A percentile compares a stretch with the other conserved stretches of the same genome.
Evolutionary conservation across 441 rosid genomes (phyloP).

Genomic region (Gossypium schwendimanii): DNA sequence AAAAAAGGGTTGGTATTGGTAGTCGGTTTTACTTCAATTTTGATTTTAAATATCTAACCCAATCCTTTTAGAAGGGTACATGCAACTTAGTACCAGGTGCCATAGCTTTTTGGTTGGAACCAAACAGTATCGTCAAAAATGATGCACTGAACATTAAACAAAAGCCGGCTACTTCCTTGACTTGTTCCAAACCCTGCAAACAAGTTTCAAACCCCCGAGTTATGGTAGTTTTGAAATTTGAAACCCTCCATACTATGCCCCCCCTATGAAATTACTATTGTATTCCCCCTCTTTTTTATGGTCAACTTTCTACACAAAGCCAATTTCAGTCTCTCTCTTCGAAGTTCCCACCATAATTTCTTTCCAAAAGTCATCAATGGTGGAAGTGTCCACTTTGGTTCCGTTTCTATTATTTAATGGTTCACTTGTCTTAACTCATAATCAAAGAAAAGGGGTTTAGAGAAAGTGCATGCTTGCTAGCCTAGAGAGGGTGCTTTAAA

Average conservation of each 20-base stretch:
- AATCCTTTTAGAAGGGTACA: neutral
- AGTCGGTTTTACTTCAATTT: neutral
- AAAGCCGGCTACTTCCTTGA: neutral
- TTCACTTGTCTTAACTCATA: neutral
- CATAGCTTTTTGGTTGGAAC: neutral
- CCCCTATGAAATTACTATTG: neutral
- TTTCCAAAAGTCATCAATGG: conserved; percentile 5
- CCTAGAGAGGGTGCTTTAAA: neutral
- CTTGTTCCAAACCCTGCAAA: neutral
- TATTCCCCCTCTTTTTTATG: neutral
- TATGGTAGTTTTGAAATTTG: neutral
- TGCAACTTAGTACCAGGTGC: neutral
- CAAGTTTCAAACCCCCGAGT: neutral
- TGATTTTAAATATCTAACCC: neutral
- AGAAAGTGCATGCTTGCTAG: neutral
- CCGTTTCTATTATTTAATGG: neutral
- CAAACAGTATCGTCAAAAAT: neutral
- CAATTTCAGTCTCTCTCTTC: neutral
- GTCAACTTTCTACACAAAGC: neutral
- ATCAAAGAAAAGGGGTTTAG: neutral
- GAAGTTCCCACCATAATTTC: neutral
- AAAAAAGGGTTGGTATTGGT: neutral
- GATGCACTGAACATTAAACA: neutral
- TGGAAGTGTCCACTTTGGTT: conserved; percentile 1
- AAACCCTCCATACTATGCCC: neutral